Evolutionary conservation across 106 monocot genomes (phyloP), one percentile per base, ranked within the genome.

Genomic region (Platanthera zijinensis): DNA sequence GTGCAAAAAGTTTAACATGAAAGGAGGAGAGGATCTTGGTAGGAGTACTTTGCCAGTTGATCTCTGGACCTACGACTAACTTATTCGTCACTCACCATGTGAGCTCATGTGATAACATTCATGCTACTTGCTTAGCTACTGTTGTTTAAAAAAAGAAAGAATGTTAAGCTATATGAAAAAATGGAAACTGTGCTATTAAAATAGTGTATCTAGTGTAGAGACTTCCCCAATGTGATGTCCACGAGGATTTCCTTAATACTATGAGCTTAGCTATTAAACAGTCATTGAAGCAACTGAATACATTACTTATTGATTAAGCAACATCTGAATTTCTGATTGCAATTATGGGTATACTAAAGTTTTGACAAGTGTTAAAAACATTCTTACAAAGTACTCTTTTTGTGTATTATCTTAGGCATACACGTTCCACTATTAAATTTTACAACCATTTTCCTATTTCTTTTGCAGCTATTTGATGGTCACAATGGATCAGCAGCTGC

Each of bases 401-500:
- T 39, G 4, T 64, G 13, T 5, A 32, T 25, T 7, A 11, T 25
- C 32, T 67, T 11, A 14, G 25, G 11, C 39, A 12, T 39, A 25
- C 21, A 28, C 13, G 17, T 67, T 67, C 67, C 39, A 11, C 67
- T 67, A 30, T 2, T 5, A 39, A 73, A 6, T 11, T 22, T 52
- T 73, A 48, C n/a, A 56, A 15, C 14, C 21, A 50, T 50, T 77
- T 68, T 59, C 47, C 50, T 48, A 47, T 49, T 13, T n/a, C 28
- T 39, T 70, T 19, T 83, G 77, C 87, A 95, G 95, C 74, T 95
- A 75, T 89, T 96, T 87, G 96, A 96, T 87, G 96, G 96, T 5
- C 96, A 96, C 80, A 92, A 96, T 78, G 96, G 96, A 5, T 81
- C 87, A 78, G 87, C 80, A 19, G 96, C 96, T 75, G 96, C 96